Evolutionary conservation across 2,329 filamentous ascomycete genomes (phyloP).

Genomic region (Hypoxylon sp.): DNA sequence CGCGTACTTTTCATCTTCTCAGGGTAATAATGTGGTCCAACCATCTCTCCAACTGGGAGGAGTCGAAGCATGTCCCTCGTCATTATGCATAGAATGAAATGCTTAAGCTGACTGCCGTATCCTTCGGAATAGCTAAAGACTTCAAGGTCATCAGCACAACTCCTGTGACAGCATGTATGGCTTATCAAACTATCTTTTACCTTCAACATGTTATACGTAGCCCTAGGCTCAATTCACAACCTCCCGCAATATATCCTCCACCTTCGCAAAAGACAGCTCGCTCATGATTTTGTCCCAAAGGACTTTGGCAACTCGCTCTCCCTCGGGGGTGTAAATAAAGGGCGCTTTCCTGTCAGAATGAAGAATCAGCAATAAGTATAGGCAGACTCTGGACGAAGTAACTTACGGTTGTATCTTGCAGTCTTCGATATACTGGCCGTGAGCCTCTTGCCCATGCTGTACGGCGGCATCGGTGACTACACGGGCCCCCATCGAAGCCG

Average conservation of each 20-base stretch:
- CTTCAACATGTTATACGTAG: too few species aligned
- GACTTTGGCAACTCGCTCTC: conserved; percentile 1
- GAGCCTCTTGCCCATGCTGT: conserved; percentile 8
- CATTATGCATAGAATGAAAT: too few species aligned
- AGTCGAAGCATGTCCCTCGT: too few species aligned
- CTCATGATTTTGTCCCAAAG: conserved; percentile 19
- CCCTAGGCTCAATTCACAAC: too few species aligned
- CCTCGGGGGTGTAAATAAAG: conserved; percentile 20
- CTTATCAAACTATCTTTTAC: too few species aligned
- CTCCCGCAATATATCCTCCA: not conserved
- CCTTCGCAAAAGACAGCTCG: not conserved
- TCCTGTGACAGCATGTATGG: too few species aligned
- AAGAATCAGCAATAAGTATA: not conserved
- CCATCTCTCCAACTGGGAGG: too few species aligned
- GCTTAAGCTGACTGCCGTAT: too few species aligned
- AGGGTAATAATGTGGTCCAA: too few species aligned
- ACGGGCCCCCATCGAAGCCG: conserved; percentile 7
- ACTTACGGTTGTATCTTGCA: conserved; percentile 26
- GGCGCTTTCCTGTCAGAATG: conserved; percentile 3
- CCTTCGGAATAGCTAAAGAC: too few species aligned
- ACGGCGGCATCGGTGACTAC: conserved; percentile 20
- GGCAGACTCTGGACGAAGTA: not conserved
- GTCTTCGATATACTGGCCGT: conserved; percentile 27
- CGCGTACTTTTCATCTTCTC: too few species aligned
- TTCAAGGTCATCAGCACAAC: too few species aligned